Percentiles rank a stretch among this genome's conserved stretches.
These are phyloP conservation scores for Fraxinus albicans DNA, from an alignment of 305 asterid species.

Conservation along the genomic window DNA sequence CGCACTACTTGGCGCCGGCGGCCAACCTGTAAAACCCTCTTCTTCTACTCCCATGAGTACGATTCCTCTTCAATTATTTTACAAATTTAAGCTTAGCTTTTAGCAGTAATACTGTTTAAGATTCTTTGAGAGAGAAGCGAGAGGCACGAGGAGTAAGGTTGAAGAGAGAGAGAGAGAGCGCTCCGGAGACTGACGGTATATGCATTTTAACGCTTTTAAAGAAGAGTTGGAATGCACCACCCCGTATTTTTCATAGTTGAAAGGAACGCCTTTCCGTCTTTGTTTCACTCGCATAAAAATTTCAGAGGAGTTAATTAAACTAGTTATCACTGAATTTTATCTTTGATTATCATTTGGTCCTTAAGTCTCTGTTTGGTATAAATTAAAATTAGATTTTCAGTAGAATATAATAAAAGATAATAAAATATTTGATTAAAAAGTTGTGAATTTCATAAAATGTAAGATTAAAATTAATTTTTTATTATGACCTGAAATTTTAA, in stretches of 20 bases:
- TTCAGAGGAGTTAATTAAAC: not conserved
- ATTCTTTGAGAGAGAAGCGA: not conserved
- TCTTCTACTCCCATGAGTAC: slow-evolving; percentile 53
- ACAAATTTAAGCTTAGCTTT: not conserved
- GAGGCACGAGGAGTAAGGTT: not conserved
- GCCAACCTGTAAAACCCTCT: slow-evolving; percentile 54
- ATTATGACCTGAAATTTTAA: not conserved
- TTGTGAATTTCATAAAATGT: too few species aligned
- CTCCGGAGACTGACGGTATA: not conserved
- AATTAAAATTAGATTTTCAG: too few species aligned
- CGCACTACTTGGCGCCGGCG: slow-evolving; percentile 65
- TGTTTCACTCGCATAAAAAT: too few species aligned
- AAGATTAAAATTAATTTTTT: too few species aligned
- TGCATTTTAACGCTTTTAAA: not conserved
- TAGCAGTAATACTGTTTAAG: not conserved
- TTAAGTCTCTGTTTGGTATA: too few species aligned
- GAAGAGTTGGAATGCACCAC: not conserved
- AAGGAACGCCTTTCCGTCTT: too few species aligned
- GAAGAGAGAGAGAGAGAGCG: not conserved
- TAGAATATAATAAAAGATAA: too few species aligned
- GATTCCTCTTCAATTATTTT: not conserved
- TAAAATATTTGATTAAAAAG: too few species aligned
- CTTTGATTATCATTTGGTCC: not conserved
- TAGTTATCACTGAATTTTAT: not conserved
- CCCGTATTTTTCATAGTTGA: not conserved